Base-by-base conservation (phyloP, 768 basidiomycete genomes). In the Russula olivacea region DNA sequence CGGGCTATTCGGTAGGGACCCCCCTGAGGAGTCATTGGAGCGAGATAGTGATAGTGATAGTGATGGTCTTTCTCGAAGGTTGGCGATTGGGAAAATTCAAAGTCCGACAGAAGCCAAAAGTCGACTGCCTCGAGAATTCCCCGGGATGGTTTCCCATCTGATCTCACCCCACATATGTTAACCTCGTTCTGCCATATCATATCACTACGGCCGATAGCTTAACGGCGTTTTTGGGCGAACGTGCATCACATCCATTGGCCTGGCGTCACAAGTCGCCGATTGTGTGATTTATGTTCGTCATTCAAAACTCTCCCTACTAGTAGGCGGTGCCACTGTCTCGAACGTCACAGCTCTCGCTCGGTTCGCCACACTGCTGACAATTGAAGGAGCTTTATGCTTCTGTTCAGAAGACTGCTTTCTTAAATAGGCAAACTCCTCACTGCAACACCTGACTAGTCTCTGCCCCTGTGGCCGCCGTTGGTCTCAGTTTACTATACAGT, bases 191-290 rank as follows among this genome's bases (percentile, higher is more conserved):
- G 40, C 28, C 48, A 32, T 47, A 40, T 40, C 38, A 14, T 36
- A 36, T 49, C 25, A 38, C 34, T 40, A 55, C 43, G 49, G 17
- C 32, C 50, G 40, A 30, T 30, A 52, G 28, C 47, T 48, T 38
- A 51, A 59, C 59, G 58, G 58, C 40, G 59, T 60, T 64, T 60
- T 7, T 38, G 63, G 60, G 48, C 47, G 43, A 51, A 64, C 59
- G 59, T 59, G 59, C 63, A 51, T 55, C 19, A 49, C 48, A 59
- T 59, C 49, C 52, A 64, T 64, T 64, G 63, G 63, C 54, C 36
- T 59, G 51, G 12, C 32, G 30, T 55, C 49, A 3, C 57, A 48
- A 45, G 15, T 54, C 30, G 53, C 63, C 63, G 17, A 50, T 23
- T 40, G 19, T 4, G 48, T 28, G 54, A 32, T 51, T 43, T 41